Base-by-base conservation (phyloP, 805 yeast genomes). In the Saturnispora sanitii region DNA sequence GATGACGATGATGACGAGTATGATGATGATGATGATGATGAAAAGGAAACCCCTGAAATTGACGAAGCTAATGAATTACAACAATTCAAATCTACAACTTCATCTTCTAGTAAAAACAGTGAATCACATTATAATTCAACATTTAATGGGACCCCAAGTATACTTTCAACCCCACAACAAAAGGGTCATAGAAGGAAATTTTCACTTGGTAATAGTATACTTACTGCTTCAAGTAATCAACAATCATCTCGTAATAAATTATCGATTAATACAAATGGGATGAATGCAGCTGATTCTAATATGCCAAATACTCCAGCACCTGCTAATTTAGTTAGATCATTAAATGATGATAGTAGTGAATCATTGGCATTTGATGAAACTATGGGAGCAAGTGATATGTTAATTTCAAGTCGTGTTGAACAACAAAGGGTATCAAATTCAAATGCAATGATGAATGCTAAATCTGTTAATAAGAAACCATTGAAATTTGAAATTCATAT, bases 401-500 rank as follows among this genome's bases (percentile, higher is more conserved):
- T 78, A 49, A 58, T 75, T 7, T 73, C 81, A 3, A 70, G 79
- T 38, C 61, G 78, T 49, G 50, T 77, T 35, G 81, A 77, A 48
- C 81, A 77, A 44, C 64, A 56, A 45, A 52, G 53, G 23, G 37
- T 29, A n/a, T 27, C 30, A 18, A 8, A 36, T 21, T 13, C 20
- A 19, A 18, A 38, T 32, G 9, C 19, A 31, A 6, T 15, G 11
- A 25, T 41, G n/a, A 27, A 27, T 29, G 2, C 15, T 13, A 31
- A 42, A 28, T 26, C 46, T 23, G 41, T 39, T 38, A 65, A 73
- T 38, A 65, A 73, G 47, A 70, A 78, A 18, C 94, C 95, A 16
- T 69, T 90, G 54, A 78, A 82, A 54, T 88, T 88, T 61, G 96
- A 90, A 57, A 83, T 90, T 47, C 87, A 83, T 57, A 78, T 88